These are phyloP conservation scores for Wickerhamiella hasegawae DNA, from an alignment of 805 yeast species.

Conservation along the genomic window DNA sequence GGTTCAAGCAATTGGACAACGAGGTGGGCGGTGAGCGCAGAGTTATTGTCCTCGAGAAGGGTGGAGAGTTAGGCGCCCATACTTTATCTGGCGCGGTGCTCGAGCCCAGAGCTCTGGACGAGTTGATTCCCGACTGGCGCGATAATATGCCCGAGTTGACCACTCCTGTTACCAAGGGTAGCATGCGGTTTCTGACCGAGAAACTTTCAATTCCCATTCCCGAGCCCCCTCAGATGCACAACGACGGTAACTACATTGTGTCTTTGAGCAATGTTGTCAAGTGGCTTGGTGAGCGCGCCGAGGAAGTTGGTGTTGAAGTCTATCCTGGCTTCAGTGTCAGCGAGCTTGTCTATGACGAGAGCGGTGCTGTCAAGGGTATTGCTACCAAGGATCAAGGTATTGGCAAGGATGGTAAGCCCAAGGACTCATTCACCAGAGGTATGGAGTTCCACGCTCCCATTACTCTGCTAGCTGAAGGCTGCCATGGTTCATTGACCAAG, in stretches of 20 bases:
- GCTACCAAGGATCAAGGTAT: slow-evolving; percentile 92
- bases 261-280: slow-evolving; percentile 69
- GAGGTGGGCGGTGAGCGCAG: slow-evolving; percentile 56
- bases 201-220: slow-evolving; percentile 58
- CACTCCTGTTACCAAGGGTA: slow-evolving; percentile 61
- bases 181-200: slow-evolving; percentile 52
- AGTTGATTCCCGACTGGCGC: slow-evolving; percentile 54
- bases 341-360: slow-evolving; percentile 50
- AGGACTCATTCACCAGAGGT: slow-evolving; percentile 79
- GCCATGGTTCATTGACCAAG: slow-evolving; percentile 87
- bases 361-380: slow-evolving; percentile 58
- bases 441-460: slow-evolving; percentile 90
- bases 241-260: slow-evolving; percentile 71
- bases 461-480: slow-evolving; percentile 93
- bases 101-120: slow-evolving; percentile 78
- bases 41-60: slow-evolving; percentile 82
- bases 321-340: slow-evolving; percentile 83
- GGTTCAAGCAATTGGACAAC: slow-evolving; percentile 67
- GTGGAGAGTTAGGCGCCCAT: slow-evolving; percentile 85
- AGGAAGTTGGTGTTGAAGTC: slow-evolving; percentile 82
- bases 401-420: slow-evolving; percentile 57
- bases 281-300: slow-evolving; percentile 76
- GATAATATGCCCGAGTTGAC: slow-evolving; percentile 37
- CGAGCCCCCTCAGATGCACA: slow-evolving; percentile 83
- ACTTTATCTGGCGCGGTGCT: slow-evolving; percentile 86